Conservation (phyloP, 1,284 basidiomycete genomes). For the Bondarzewia mesenterica region DNA sequence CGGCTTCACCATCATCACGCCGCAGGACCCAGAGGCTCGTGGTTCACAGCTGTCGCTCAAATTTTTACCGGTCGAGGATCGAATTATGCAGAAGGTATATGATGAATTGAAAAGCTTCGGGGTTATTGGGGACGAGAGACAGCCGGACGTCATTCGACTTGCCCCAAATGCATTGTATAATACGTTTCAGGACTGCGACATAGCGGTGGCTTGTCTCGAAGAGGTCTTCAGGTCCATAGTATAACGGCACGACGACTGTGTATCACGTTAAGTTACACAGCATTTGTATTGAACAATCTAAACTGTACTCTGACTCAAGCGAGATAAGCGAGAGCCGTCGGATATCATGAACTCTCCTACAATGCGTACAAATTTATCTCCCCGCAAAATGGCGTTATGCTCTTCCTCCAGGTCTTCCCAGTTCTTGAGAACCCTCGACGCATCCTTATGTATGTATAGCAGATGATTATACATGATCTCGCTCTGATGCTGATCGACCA, state of each 20-base stretch:
- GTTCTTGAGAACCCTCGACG: constrained; percentile 30
- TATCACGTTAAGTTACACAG: not conserved
- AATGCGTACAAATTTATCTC: constrained; percentile 38
- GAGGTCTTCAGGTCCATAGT: constrained; percentile 34
- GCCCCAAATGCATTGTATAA: constrained; percentile 84
- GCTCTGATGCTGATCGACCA: constrained; percentile 60
- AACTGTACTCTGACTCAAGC: no score
- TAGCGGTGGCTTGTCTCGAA: constrained; percentile 58
- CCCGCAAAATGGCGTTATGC: constrained; percentile 49
- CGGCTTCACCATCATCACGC: constrained; percentile 87
- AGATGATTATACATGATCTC: constrained; percentile 48
- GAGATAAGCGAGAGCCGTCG: no score
- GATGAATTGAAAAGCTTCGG: constrained; percentile 56
- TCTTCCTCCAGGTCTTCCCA: constrained; percentile 38
- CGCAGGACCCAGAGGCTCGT: constrained; percentile 52
- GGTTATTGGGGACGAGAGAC: constrained; percentile 83
- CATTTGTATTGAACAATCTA: constrained; percentile 1
- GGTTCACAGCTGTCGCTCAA: constrained; percentile 84
- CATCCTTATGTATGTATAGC: constrained; percentile 17
- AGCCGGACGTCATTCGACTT: constrained; percentile 85
- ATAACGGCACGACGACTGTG: not conserved
- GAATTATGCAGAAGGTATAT: constrained; percentile 68
- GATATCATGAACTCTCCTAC: constrained; percentile 37
- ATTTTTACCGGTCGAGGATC: constrained; percentile 57
- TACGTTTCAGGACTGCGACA: constrained; percentile 68